Percentiles rank a stretch among this genome's conserved stretches.
Conservation (phyloP, 345 rosid species). For the Pelargonium nanum region DNA sequence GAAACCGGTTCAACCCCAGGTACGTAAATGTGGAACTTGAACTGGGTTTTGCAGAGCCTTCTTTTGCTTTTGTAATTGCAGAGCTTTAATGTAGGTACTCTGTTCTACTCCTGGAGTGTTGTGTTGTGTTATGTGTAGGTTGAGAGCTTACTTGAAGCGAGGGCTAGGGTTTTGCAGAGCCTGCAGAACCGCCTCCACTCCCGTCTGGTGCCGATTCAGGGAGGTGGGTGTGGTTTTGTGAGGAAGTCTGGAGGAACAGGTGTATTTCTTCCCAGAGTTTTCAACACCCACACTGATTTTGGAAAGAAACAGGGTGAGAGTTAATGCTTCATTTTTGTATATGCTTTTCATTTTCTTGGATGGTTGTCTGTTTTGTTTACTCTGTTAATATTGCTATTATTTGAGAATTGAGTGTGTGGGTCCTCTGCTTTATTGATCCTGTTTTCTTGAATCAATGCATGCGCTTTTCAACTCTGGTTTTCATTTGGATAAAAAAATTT, state of each 20-base stretch:
- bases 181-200: conserved; percentile 19
- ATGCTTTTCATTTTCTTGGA: no score
- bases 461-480: not conserved
- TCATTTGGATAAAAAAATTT: no score
- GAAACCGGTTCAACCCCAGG: conserved; percentile 11
- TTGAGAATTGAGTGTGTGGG: not conserved
- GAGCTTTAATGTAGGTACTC: not conserved
- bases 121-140: conserved; percentile 11
- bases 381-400: not conserved
- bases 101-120: not conserved
- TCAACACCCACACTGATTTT: conserved; percentile 6
- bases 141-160: conserved; percentile 15
- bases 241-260: conserved; percentile 44
- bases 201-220: conserved; percentile 13
- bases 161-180: conserved; percentile 18
- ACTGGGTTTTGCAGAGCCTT: not conserved
- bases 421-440: not conserved
- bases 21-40: not conserved
- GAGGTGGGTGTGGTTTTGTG: conserved; percentile 13
- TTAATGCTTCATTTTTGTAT: not conserved
- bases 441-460: not conserved
- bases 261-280: conserved; percentile 42
- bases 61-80: not conserved
- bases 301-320: conserved; percentile 25
- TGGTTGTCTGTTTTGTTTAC: not conserved